Evolutionary conservation across 2,329 filamentous ascomycete genomes (phyloP), one percentile per base, ranked within the genome.

Genomic region (Cucurbitaria berberidis): DNA sequence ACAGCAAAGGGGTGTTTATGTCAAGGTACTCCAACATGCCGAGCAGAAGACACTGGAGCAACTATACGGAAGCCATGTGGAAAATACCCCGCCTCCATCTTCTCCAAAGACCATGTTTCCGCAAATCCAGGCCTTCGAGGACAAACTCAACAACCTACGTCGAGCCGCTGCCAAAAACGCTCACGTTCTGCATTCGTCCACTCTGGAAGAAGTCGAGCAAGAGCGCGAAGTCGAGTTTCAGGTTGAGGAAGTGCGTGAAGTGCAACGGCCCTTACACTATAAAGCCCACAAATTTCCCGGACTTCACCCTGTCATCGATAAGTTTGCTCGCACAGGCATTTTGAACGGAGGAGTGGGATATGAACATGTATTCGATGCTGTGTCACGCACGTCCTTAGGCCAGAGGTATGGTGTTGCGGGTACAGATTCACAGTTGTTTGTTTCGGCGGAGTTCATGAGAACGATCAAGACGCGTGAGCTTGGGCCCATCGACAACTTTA

Each of bases 221-320:
- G 84, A 88, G 58, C 75, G 85, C 15, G 84, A 87, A 55, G 79
- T 86, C 0, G 83, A 81, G 2, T 79, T 81, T 18, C 79, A 87
- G 74, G 77, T 86, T 0, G 83, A 87, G 50, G 70, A 78, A 11
- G 78, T 85, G 0, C 80, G 84, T 1, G 77, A 86, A 54, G 72
- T 81, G 4, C 78, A 86, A 60, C 80, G 76, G 27, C 79, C 77
- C 0, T 21, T 64, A 0, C 67, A 76, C 1, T 78, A 76, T 51
- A 59, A 59, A 1, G 62, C 82, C 1, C 64, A 79, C 1, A 35
- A 42, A 0, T 86, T 83, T 38, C 68, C 76, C 0, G 78, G 80
- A 0, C 73, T 87, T 0, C 76, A 84, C 62, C 5, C 34, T 18
- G 76, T 77, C 24, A 73, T 86, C 34, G 16, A 13, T 36, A n/a